Conservation (phyloP, 2,329 filamentous ascomycete species). For the Microdochium nivale region DNA sequence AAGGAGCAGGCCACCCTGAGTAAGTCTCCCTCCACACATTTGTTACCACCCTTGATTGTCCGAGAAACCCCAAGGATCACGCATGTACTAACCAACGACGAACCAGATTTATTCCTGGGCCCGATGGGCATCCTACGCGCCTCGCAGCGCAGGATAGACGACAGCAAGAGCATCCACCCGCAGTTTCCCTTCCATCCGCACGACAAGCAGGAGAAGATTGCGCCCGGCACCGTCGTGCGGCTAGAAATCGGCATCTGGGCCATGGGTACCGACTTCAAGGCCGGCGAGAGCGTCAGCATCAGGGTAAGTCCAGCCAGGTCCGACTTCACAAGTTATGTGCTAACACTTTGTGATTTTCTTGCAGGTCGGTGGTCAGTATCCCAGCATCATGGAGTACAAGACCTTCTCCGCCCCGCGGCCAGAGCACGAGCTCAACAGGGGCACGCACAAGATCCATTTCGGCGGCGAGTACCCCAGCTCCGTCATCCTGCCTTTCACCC, state of each 20-base stretch:
- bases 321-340: too few relatives aligned
- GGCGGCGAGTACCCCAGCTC: slow-evolving; percentile 11
- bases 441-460: slow-evolving; percentile 11
- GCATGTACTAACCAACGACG: too few relatives aligned
- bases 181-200: slow-evolving; percentile 18
- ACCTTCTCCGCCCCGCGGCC: background rate
- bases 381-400: slow-evolving; percentile 9
- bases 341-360: background rate
- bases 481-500: slow-evolving; percentile 7
- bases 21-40: too few relatives aligned
- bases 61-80: too few relatives aligned
- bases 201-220: slow-evolving; percentile 11
- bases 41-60: too few relatives aligned
- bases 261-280: slow-evolving; percentile 17
- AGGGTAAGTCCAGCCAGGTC: slow-evolving; percentile 4
- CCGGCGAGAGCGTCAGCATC: slow-evolving; percentile 12
- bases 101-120: slow-evolving; percentile 30
- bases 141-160: slow-evolving; percentile 29
- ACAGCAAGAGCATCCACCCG: slow-evolving; percentile 17
- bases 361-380: slow-evolving; percentile 9
- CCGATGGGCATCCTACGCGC: slow-evolving; percentile 33
- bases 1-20: slow-evolving; percentile 29
- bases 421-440: slow-evolving; percentile 7
- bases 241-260: slow-evolving; percentile 20
- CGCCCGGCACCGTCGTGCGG: slow-evolving; percentile 12